phyloP scores from a whole-genome alignment of 1,284 basidiomycete species.

The Ganoderma sp. region DNA sequence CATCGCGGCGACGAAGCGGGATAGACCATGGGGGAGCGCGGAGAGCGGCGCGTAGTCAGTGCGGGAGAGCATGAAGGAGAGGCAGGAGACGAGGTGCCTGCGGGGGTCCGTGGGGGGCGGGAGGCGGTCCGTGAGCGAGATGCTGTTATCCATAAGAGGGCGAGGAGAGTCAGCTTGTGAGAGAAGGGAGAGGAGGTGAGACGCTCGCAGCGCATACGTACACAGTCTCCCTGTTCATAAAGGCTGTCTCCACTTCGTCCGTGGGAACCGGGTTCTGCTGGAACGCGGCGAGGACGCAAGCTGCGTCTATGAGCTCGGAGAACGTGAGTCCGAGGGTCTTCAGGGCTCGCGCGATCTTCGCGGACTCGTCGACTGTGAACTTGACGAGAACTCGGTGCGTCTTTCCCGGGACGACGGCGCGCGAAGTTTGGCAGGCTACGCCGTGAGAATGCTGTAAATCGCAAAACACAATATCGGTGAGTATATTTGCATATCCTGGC shows the following conservation, averaged over 20 bases:
- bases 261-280: neutral
- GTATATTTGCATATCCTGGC: neutral
- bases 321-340: conserved; percentile 7
- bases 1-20: neutral
- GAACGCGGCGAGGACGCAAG: neutral
- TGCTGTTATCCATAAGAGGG: neutral
- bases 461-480: neutral
- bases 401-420: neutral
- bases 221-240: neutral
- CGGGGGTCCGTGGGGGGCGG: neutral
- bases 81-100: neutral
- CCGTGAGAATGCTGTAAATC: neutral
- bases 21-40: neutral
- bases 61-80: neutral
- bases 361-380: neutral
- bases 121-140: conserved; percentile 1
- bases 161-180: neutral
- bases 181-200: neutral
- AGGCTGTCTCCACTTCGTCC: neutral
- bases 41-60: neutral
- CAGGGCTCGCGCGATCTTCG: neutral
- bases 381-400: neutral
- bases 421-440: neutral
- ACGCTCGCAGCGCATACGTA: neutral
- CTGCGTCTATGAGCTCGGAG: neutral